Conservation (phyloP, 495 filamentous ascomycete genomes). For the Durotheca rogersii region DNA sequence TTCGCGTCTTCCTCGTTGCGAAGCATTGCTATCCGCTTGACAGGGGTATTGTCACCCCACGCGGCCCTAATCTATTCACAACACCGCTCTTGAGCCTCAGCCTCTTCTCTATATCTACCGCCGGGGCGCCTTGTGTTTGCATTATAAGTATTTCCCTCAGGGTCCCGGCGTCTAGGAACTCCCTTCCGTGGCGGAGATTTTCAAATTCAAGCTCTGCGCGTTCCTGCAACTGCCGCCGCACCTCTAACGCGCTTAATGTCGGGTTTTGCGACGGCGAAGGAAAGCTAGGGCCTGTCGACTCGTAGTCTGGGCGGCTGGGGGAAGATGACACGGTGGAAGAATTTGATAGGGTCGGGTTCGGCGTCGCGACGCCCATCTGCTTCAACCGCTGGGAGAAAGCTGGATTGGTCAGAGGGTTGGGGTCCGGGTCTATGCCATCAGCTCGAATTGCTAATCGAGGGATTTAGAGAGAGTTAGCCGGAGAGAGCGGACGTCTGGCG, state of each 20-base stretch:
- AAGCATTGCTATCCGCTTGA: slow-evolving; percentile 4
- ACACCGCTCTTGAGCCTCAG: slow-evolving; percentile 43
- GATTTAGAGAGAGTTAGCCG: not conserved
- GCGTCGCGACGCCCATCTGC: slow-evolving; percentile 50
- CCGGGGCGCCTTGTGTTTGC: slow-evolving; percentile 31
- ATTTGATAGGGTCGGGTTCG: slow-evolving; percentile 47
- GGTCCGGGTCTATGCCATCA: slow-evolving; percentile 35
- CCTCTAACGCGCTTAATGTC: slow-evolving; percentile 46
- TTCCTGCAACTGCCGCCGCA: slow-evolving; percentile 39
- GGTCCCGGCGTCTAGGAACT: slow-evolving; percentile 44
- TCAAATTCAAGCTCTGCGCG: slow-evolving; percentile 42
- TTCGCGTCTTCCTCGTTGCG: not conserved
- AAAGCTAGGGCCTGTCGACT: slow-evolving; percentile 23
- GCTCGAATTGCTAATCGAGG: slow-evolving; percentile 31
- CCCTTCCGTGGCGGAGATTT: slow-evolving; percentile 34
- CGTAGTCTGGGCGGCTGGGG: slow-evolving; percentile 12
- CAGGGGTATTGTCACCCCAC: slow-evolving; percentile 30
- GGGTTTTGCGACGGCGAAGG: slow-evolving; percentile 37
- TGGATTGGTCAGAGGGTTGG: slow-evolving; percentile 28
- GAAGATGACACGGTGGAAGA: slow-evolving; percentile 43
- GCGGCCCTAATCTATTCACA: slow-evolving; percentile 39
- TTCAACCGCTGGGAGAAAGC: slow-evolving; percentile 44
- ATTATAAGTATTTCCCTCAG: slow-evolving; percentile 40
- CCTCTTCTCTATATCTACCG: slow-evolving; percentile 40
- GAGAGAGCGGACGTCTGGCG: not conserved